Base-by-base conservation (phyloP, 108 stramenopile genomes). In the Stephanodiscus minutulus region DNA sequence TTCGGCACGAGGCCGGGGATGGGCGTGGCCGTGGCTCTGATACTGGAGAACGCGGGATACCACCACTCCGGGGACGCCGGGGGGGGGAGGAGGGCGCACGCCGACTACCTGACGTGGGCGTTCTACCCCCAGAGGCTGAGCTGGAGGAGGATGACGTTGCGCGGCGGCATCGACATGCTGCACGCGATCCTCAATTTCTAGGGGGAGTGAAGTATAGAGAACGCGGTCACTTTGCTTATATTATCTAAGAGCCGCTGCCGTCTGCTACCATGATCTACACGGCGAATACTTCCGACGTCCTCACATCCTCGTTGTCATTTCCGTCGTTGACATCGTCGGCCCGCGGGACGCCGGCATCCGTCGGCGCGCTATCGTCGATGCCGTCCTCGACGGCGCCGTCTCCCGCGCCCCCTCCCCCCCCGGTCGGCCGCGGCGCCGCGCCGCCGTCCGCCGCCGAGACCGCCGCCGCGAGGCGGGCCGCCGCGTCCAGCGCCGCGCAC, bases 21-120 rank as follows among this genome's bases (percentile, higher is more conserved):
- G 0, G 53, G 79, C 17, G 89, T 94, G 6, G 88, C 73, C 10
- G 65, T 87, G 27, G 82, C 82, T 4, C 20, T 94, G 46, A 76
- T 94, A 17, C 25, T 90, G 64, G 93, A 94, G 50, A 94, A 94
- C 73, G 81, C 66, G 56, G 76, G 86, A 12, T 80, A 82, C 61
- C 76, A 91, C 24, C 11, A 7, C 3, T 1, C 57, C n/a, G n/a
- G n/a, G n/a, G 5, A 9, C 43, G 43, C 15, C 43, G 13, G 28
- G 2, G 6, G 24, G 22, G 44, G 59, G 36, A 22, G 53, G 20
- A 17, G 36, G n/a, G 48, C 68, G 27, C 73, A 43, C 31, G 72
- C 41, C 22, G 46, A 58, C 28, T 37, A 49, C 20, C 48, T 70
- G 25, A 80, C 70, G 46, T 73, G 72, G 67, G 72, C 79, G 25